Evolutionary conservation across 192 early-diverging fungal genomes (phyloP).

Genomic region (Coemansia sp.): DNA sequence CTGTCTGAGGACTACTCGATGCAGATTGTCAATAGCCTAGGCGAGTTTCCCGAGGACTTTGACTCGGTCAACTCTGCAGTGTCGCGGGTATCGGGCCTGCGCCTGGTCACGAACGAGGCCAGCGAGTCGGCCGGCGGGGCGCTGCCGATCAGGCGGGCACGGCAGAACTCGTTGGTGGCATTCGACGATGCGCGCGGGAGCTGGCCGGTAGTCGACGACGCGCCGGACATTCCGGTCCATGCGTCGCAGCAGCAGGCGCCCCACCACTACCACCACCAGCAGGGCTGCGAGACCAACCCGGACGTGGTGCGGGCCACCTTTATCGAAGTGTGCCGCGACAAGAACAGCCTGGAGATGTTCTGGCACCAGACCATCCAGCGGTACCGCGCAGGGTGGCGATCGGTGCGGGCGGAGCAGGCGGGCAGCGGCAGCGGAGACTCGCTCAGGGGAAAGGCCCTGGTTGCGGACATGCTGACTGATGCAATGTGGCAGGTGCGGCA

Average conservation of each 20-base stretch:
- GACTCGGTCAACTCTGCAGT: constrained; percentile 44
- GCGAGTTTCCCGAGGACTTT: constrained; percentile 22
- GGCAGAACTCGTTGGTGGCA: too few relatives aligned
- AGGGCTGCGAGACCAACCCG: constrained; percentile 52
- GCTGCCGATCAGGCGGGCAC: too few relatives aligned
- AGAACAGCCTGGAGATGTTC: constrained; percentile 55
- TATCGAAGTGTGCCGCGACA: constrained; percentile 56
- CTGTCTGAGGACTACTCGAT: constrained; percentile 15
- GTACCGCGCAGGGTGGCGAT: constrained; percentile 34
- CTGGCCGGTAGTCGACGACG: too few relatives aligned
- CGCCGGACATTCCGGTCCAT: too few relatives aligned
- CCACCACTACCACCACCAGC: too few relatives aligned
- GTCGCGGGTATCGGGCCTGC: constrained; percentile 24
- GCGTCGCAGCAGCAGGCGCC: constrained; percentile 11
- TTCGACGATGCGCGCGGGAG: too few relatives aligned
- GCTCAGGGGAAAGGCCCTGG: constrained; percentile 20
- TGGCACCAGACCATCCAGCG: constrained; percentile 52
- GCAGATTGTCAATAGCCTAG: constrained; percentile 26
- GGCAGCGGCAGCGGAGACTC: constrained; percentile 3
- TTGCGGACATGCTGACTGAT: constrained; percentile 36
- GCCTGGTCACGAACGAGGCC: background rate
- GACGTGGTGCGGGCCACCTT: constrained; percentile 58
- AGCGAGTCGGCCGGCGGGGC: background rate
- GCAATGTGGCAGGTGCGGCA: constrained; percentile 26
- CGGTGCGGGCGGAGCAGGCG: background rate